Evolutionary conservation across 129 eudicot genomes (phyloP).

Genomic region (Artemisia tridentata): DNA sequence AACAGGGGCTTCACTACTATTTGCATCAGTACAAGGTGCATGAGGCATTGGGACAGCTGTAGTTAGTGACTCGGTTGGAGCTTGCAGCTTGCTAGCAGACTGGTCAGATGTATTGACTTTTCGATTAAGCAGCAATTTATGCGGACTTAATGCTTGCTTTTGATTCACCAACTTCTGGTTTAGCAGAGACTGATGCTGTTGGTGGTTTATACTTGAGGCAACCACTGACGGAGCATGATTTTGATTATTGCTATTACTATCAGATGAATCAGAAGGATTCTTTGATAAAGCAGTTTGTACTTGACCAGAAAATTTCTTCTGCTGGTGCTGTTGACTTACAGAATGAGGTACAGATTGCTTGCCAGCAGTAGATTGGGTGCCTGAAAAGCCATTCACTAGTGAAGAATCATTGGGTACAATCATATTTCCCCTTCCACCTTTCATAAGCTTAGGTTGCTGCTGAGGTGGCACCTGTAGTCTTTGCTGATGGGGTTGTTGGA

Average conservation of each 20-base stretch:
- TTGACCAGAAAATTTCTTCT: slow-evolving; percentile 49
- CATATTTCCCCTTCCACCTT: slow-evolving; percentile 62
- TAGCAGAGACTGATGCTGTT: slow-evolving; percentile 38
- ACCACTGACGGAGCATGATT: slow-evolving; percentile 36
- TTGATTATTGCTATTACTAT: slow-evolving; percentile 39
- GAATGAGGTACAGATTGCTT: slow-evolving; percentile 44
- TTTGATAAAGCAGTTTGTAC: not conserved
- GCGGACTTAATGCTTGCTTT: slow-evolving; percentile 36
- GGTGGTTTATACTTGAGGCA: slow-evolving; percentile 41
- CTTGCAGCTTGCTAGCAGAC: slow-evolving; percentile 29
- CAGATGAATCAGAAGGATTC: slow-evolving; percentile 31
- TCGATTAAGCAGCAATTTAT: slow-evolving; percentile 42
- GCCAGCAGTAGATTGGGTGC: slow-evolving; percentile 32
- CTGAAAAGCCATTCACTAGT: slow-evolving; percentile 57
- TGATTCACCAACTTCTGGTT: slow-evolving; percentile 44
- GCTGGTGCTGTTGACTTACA: slow-evolving; percentile 50
- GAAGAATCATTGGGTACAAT: slow-evolving; percentile 45
- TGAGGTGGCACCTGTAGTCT: slow-evolving; percentile 41
- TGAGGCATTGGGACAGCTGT: slow-evolving; percentile 21
- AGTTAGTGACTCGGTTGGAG: slow-evolving; percentile 25
- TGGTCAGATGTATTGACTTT: slow-evolving; percentile 46
- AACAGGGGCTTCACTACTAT: slow-evolving; percentile 32
- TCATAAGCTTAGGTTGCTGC: slow-evolving; percentile 55
- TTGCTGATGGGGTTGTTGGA: slow-evolving; percentile 66
- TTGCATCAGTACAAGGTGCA: slow-evolving; percentile 27